Evolutionary conservation across 1,284 basidiomycete species (phyloP).

Genomic region (Thecaphora thlaspeos): DNA sequence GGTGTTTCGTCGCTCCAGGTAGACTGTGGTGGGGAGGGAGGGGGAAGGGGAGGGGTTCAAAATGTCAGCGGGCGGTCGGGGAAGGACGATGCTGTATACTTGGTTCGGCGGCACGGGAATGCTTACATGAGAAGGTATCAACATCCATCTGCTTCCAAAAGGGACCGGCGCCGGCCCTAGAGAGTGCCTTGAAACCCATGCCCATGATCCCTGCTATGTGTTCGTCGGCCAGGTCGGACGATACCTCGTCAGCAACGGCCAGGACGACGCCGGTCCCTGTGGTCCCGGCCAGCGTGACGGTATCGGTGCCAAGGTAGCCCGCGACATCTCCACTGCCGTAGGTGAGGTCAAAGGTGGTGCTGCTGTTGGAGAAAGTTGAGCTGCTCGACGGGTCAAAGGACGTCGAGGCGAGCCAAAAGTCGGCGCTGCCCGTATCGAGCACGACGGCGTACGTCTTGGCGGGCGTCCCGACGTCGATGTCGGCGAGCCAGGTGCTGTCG

Average conservation of each 20-base stretch:
- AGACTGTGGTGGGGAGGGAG: conserved; percentile 7
- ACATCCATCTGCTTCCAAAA: conserved; percentile 30
- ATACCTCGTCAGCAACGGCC: conserved; percentile 38
- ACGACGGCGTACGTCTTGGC: conserved; percentile 24
- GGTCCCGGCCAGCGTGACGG: conserved; percentile 22
- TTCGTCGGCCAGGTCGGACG: conserved; percentile 13
- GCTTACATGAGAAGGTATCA: conserved; percentile 25
- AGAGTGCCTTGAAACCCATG: conserved; percentile 39
- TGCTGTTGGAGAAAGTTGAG: conserved; percentile 22
- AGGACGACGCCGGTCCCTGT: conserved; percentile 29
- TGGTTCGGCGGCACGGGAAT: too few relatives aligned
- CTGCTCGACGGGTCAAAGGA: conserved; percentile 18
- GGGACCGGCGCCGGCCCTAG: conserved; percentile 16
- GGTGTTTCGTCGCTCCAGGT: conserved; percentile 19
- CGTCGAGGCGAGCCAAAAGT: conserved; percentile 26
- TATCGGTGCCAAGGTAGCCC: conserved; percentile 29
- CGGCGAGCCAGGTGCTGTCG: conserved; percentile 39
- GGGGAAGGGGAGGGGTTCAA: too few relatives aligned
- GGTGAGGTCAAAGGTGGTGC: conserved; percentile 24
- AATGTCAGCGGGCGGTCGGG: too few relatives aligned
- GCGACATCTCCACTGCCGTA: conserved; percentile 36
- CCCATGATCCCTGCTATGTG: conserved; percentile 42
- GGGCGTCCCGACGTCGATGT: conserved; percentile 32
- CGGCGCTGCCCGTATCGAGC: conserved; percentile 44
- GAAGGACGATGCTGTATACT: too few relatives aligned